Evolutionary conservation across 305 asterid genomes (phyloP).

Genomic region (Fraxinus dipetala): DNA sequence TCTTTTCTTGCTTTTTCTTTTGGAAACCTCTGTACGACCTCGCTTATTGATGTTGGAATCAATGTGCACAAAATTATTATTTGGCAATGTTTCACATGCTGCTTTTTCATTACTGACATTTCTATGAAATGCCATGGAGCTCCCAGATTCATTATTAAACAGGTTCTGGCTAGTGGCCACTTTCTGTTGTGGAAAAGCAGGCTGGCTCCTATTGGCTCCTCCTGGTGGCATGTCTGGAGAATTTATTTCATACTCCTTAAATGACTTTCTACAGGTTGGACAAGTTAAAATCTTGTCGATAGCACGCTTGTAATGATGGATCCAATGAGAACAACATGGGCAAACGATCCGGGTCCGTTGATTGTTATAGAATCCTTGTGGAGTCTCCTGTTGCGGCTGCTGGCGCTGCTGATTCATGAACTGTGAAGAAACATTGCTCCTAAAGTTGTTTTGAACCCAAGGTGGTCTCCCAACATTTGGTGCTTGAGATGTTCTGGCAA

Average conservation of each 20-base stretch:
- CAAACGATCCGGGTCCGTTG: not conserved
- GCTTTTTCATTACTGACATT: not conserved
- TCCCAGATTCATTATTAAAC: not conserved
- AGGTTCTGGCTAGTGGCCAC: slow-evolving; percentile 14
- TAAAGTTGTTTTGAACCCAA: slow-evolving; percentile 6
- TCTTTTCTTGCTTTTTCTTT: slow-evolving; percentile 19
- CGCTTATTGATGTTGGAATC: slow-evolving; percentile 13
- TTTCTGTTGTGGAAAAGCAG: slow-evolving; percentile 19
- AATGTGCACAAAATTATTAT: not conserved
- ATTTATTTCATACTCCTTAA: slow-evolving; percentile 25
- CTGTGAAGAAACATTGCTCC: not conserved
- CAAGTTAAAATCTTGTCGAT: slow-evolving; percentile 29
- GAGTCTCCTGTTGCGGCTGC: slow-evolving; percentile 33
- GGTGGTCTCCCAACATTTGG: slow-evolving; percentile 9
- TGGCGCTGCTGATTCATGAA: slow-evolving; percentile 37
- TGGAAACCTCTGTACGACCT: slow-evolving; percentile 3
- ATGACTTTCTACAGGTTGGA: slow-evolving; percentile 31
- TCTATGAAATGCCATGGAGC: not conserved
- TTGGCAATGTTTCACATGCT: not conserved
- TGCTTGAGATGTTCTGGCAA: slow-evolving; percentile 26
- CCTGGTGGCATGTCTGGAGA: slow-evolving; percentile 20
- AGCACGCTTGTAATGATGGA: slow-evolving; percentile 19
- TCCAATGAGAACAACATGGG: not conserved
- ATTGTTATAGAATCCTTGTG: not conserved
- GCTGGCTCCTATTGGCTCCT: slow-evolving; percentile 14